These are phyloP conservation scores for Talaromyces sp. DNA, from an alignment of 2,329 filamentous ascomycete genomes.

Conservation along the genomic window DNA sequence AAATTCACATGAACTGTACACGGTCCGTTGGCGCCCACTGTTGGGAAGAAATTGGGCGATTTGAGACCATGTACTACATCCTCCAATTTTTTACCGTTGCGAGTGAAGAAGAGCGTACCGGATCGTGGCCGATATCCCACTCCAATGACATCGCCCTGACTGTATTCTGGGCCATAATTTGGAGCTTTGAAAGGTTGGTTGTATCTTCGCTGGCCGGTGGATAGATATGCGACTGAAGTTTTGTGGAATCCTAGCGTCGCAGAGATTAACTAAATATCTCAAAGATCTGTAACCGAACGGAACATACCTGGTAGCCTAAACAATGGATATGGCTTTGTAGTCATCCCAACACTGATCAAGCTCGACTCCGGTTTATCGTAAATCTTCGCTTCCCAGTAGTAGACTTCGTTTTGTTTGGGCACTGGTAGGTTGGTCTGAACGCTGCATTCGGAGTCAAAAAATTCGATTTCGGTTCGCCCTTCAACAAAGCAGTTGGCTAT, in stretches of 20 bases:
- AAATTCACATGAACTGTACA: slow-evolving; percentile 95
- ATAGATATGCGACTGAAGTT: slow-evolving; percentile 85
- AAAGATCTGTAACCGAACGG: background rate
- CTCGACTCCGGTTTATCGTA: slow-evolving; percentile 94
- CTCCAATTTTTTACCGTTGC: slow-evolving; percentile 95
- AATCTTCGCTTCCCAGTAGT: slow-evolving; percentile 99
- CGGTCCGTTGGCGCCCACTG: slow-evolving; percentile 91
- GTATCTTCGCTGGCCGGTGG: slow-evolving; percentile 76
- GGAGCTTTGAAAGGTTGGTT: slow-evolving; percentile 86
- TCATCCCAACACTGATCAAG: slow-evolving; percentile 83
- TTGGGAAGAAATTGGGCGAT: slow-evolving; percentile 94
- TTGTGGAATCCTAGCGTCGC: slow-evolving; percentile 71
- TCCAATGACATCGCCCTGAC: slow-evolving; percentile 93
- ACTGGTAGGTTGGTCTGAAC: slow-evolving; percentile 95
- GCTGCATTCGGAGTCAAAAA: slow-evolving; percentile 96
- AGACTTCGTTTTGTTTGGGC: slow-evolving; percentile 97
- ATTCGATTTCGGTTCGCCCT: slow-evolving; percentile 92
- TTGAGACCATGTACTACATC: slow-evolving; percentile 92
- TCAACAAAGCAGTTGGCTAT: slow-evolving; percentile 99
- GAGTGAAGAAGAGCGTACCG: slow-evolving; percentile 94
- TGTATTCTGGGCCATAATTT: slow-evolving; percentile 73
- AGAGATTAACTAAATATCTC: background rate
- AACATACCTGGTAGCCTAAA: slow-evolving; percentile 84
- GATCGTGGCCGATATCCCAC: slow-evolving; percentile 92
- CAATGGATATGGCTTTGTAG: slow-evolving; percentile 92